Conservation (phyloP, 805 yeast genomes). For the Schizosaccharomyces octosporus region DNA sequence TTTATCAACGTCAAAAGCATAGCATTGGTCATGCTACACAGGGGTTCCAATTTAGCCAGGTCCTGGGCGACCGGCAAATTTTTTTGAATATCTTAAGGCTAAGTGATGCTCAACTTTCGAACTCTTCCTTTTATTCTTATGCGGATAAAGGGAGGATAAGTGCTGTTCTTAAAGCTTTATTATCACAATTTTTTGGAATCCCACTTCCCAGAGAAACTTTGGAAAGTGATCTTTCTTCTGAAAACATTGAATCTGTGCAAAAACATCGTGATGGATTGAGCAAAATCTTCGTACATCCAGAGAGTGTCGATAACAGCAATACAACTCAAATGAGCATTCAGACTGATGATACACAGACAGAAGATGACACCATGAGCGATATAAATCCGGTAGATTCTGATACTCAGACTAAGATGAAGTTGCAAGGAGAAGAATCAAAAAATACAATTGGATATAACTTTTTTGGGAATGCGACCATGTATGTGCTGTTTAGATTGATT, state of each 20-base stretch:
- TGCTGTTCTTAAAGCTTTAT: neutral
- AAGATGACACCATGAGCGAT: neutral
- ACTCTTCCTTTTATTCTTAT: neutral
- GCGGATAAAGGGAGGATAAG: neutral
- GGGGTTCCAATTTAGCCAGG: neutral
- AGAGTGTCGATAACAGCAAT: neutral
- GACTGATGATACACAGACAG: neutral
- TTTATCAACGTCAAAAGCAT: neutral
- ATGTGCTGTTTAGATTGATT: constrained; percentile 69
- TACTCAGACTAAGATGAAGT: neutral
- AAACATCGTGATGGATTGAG: neutral
- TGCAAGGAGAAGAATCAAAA: neutral
- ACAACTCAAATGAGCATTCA: neutral
- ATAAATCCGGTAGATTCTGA: neutral
- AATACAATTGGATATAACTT: constrained; percentile 11
- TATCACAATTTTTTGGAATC: neutral
- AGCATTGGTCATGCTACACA: neutral
- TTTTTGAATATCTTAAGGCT: neutral
- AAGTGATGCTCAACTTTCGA: neutral
- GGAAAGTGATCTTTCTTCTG: neutral
- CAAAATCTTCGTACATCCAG: neutral
- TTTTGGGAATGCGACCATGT: constrained; percentile 71
- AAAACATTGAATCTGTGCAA: neutral
- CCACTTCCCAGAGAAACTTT: neutral
- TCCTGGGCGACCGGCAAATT: neutral